phyloP scores from a whole-genome alignment of 2,329 filamentous ascomycete genomes.

The Sphaerulina vaccinii region DNA sequence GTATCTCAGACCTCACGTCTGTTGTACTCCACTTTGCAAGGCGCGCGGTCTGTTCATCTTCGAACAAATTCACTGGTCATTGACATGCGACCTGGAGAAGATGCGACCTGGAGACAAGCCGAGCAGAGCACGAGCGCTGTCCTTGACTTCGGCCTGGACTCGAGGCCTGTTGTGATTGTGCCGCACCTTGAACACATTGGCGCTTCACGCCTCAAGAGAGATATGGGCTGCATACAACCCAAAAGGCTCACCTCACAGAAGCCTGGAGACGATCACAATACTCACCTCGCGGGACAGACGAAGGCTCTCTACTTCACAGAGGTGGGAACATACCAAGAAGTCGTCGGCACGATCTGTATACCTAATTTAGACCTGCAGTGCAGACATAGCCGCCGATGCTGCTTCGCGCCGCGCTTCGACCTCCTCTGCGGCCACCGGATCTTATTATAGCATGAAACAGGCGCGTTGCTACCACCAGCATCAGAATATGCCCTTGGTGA shows the following conservation, averaged over 20 bases:
- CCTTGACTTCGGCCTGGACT: no score
- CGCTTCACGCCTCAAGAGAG: no score
- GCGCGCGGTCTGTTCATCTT: not conserved
- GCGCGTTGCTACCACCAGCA: constrained; percentile 30
- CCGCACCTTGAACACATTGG: no score
- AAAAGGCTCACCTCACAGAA: no score
- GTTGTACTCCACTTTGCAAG: not conserved
- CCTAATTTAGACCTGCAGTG: constrained; percentile 8
- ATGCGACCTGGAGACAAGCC: no score
- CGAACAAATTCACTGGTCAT: not conserved
- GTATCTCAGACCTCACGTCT: not conserved
- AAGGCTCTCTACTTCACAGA: no score
- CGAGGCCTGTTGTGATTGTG: no score
- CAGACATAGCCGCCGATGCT: constrained; percentile 24
- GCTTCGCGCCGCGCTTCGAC: constrained; percentile 23
- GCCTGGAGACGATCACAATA: no score
- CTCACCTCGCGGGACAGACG: not conserved
- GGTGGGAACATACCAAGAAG: no score
- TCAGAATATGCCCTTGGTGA: constrained; percentile 23
- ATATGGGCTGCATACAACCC: no score
- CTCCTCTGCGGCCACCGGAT: constrained; percentile 6
- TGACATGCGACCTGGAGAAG: not conserved
- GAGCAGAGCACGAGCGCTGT: no score
- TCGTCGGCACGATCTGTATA: not conserved
- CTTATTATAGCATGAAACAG: constrained; percentile 33